These are phyloP conservation scores for Dothideomycetidae sp. DNA, from an alignment of 2,329 filamentous ascomycete genomes.

Conservation along the genomic window DNA sequence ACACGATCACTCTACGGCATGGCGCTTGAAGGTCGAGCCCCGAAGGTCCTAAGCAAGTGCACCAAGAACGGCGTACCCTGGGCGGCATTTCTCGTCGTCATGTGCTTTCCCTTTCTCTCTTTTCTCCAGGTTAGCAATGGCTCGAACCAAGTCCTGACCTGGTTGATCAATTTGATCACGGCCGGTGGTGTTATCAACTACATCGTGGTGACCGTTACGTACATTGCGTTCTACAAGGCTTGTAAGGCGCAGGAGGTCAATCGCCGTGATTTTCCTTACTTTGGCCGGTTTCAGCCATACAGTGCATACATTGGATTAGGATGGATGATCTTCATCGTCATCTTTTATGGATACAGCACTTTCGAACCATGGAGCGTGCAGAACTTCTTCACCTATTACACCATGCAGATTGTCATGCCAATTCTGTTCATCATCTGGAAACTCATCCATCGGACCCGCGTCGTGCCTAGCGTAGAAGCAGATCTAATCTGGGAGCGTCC, in stretches of 20 bases:
- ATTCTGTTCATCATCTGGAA: constrained; percentile 39
- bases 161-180: constrained; percentile 39
- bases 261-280: constrained; percentile 43
- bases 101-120: constrained; percentile 18
- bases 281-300: constrained; percentile 41
- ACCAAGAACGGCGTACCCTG: constrained; percentile 46
- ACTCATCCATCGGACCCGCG: constrained; percentile 42
- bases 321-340: constrained; percentile 18
- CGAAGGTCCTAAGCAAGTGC: constrained; percentile 41
- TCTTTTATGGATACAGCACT: constrained; percentile 40
- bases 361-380: constrained; percentile 26
- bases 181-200: constrained; percentile 48
- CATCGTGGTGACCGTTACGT: constrained; percentile 45
- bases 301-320: constrained; percentile 23
- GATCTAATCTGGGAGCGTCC: constrained; percentile 48
- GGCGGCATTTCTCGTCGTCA: constrained; percentile 37
- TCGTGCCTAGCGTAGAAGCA: constrained; percentile 39
- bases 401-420: constrained; percentile 16
- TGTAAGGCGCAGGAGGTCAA: constrained; percentile 37
- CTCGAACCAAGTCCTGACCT: constrained; percentile 16
- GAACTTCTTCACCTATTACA: constrained; percentile 34
- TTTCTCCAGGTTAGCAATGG: constrained; percentile 18
- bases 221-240: constrained; percentile 44
- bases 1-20: constrained; percentile 40
- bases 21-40: constrained; percentile 38